Evolutionary conservation across 306 rosid genomes (phyloP).

Genomic region (Prunus kanzakura): DNA sequence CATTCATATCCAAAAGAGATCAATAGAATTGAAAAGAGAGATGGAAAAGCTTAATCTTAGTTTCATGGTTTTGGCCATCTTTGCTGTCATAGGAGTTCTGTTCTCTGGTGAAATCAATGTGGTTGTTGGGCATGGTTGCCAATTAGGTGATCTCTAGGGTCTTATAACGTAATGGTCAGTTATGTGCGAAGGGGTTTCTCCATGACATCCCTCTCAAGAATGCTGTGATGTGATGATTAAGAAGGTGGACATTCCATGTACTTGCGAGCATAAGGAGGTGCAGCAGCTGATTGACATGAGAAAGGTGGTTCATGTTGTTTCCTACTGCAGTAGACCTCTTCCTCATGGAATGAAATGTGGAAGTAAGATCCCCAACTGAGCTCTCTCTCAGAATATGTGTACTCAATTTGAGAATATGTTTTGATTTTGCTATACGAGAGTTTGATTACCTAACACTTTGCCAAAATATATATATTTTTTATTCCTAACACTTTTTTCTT

Average conservation of each 20-base stretch:
- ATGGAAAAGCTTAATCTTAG: slow-evolving; percentile 9
- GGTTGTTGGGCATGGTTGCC: slow-evolving; percentile 22
- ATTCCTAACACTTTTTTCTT: too few species aligned
- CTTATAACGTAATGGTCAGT: slow-evolving; percentile 9
- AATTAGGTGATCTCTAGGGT: slow-evolving; percentile 12
- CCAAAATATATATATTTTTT: too few species aligned
- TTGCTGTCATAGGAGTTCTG: not conserved
- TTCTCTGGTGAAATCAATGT: not conserved
- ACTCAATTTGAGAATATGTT: too few species aligned
- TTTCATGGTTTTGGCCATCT: slow-evolving; percentile 6
- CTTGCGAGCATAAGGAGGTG: slow-evolving; percentile 11
- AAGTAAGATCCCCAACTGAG: not conserved
- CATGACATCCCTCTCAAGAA: not conserved
- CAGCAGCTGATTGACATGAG: slow-evolving; percentile 18
- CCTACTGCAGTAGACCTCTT: slow-evolving; percentile 14
- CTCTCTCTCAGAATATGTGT: too few species aligned
- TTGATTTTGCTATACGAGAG: too few species aligned
- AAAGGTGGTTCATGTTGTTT: slow-evolving; percentile 15
- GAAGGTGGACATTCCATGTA: slow-evolving; percentile 15
- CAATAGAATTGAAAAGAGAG: not conserved
- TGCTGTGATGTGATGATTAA: slow-evolving; percentile 20
- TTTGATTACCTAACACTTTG: too few species aligned
- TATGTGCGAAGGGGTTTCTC: slow-evolving; percentile 17
- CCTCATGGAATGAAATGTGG: slow-evolving; percentile 25
- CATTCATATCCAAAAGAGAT: not conserved